phyloP scores from a whole-genome alignment of 176 grass and related monocot genomes.

The Cenchrus americanus region DNA sequence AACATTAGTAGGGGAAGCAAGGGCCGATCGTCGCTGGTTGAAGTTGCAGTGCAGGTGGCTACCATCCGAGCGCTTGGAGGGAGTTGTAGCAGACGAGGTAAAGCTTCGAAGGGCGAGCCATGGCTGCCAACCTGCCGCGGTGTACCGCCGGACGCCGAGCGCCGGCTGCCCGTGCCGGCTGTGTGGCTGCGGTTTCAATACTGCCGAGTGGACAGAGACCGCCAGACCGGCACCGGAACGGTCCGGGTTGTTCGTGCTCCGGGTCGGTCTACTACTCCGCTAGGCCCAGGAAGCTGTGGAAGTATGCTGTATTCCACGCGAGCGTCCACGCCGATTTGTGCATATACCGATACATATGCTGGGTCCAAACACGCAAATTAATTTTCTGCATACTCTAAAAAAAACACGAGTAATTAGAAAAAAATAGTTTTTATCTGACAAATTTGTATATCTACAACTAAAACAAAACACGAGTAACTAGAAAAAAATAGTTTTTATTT shows the following conservation, averaged over 20 bases:
- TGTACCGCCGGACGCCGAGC: background rate
- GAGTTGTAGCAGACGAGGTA: slow-evolving; percentile 95
- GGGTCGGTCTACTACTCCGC: background rate
- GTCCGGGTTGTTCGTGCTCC: background rate
- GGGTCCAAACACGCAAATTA: no score
- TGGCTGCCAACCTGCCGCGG: slow-evolving; percentile 30
- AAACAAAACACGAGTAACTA: no score
- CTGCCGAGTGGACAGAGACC: background rate
- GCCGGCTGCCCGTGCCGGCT: background rate
- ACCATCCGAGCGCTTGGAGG: slow-evolving; percentile 83
- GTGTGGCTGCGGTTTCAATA: slow-evolving; percentile 28
- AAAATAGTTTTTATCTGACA: no score
- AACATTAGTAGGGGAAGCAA: slow-evolving; percentile 4
- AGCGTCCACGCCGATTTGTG: background rate
- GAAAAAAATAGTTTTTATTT: no score
- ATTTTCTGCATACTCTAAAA: no score
- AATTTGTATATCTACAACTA: no score
- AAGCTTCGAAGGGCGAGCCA: slow-evolving; percentile 52
- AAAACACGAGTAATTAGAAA: no score
- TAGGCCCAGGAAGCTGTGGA: no score
- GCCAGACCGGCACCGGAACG: background rate
- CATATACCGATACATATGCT: background rate
- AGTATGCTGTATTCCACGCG: no score
- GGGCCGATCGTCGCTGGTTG: background rate
- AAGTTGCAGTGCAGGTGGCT: background rate